Evolutionary conservation across 2,329 filamentous ascomycete genomes (phyloP).

Genomic region (Conoideocrella luteorostrata): DNA sequence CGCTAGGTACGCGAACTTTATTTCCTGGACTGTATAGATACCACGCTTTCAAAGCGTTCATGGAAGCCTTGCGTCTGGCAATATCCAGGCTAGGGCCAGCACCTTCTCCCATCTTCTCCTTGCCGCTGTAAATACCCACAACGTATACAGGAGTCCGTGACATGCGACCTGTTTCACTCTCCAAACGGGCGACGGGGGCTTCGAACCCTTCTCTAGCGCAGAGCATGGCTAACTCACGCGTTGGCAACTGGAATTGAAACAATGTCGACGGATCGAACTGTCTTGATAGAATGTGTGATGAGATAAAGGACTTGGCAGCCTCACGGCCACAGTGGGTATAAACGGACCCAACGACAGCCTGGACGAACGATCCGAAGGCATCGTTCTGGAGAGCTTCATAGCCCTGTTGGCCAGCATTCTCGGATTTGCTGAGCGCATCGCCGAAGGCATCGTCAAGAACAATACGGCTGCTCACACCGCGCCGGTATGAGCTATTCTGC

Average conservation of each 20-base stretch:
- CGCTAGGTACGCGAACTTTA: constrained; percentile 60
- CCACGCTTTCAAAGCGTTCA: constrained; percentile 85
- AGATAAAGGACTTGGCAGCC: constrained; percentile 75
- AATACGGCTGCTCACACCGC: constrained; percentile 69
- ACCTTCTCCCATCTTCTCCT: constrained; percentile 90
- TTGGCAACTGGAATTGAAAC: constrained; percentile 80
- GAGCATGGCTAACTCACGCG: constrained; percentile 73
- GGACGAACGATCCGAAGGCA: constrained; percentile 71
- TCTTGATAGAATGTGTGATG: constrained; percentile 74
- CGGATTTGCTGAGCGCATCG: constrained; percentile 38
- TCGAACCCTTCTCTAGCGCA: constrained; percentile 90
- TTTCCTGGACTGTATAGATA: constrained; percentile 83
- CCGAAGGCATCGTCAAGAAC: constrained; percentile 83
- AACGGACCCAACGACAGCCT: constrained; percentile 75
- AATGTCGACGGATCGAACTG: constrained; percentile 69
- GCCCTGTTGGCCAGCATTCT: constrained; percentile 20
- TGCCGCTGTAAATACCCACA: constrained; percentile 87
- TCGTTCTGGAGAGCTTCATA: constrained; percentile 65
- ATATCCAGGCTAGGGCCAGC: constrained; percentile 70
- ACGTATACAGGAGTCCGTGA: constrained; percentile 86
- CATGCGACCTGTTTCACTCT: constrained; percentile 82
- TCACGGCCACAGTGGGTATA: constrained; percentile 79
- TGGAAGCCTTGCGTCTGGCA: constrained; percentile 72
- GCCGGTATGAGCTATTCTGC: constrained; percentile 43
- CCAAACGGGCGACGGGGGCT: constrained; percentile 73